Conservation (phyloP, 805 yeast genomes). For the Pichia scutulata region DNA sequence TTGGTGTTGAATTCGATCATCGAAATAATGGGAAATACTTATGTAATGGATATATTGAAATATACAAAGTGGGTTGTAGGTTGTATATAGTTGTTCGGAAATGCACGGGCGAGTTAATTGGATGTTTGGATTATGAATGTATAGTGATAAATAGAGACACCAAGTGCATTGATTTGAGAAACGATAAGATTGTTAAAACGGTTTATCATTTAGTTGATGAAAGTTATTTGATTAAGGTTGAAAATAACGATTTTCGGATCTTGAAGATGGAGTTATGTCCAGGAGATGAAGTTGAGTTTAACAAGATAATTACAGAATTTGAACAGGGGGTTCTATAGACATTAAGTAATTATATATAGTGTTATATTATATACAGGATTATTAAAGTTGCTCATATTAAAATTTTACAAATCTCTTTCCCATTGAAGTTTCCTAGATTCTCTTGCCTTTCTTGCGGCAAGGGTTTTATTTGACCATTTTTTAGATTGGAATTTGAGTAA, state of each 20-base stretch:
- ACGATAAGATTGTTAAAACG: constrained; percentile 13
- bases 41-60: constrained; percentile 19
- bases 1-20: background rate
- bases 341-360: background rate
- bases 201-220: constrained; percentile 17
- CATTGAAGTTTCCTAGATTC: constrained; percentile 19
- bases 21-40: constrained; percentile 7
- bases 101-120: constrained; percentile 14
- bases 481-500: constrained; percentile 15
- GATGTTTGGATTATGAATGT: constrained; percentile 7
- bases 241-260: constrained; percentile 13
- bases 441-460: constrained; percentile 18
- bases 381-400: too few species aligned
- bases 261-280: constrained; percentile 23
- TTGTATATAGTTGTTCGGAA: constrained; percentile 11
- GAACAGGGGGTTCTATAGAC: background rate
- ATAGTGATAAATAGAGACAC: background rate
- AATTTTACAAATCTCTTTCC: constrained; percentile 21
- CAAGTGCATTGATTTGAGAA: constrained; percentile 10
- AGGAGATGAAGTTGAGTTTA: constrained; percentile 16
- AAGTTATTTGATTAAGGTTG: constrained; percentile 16
- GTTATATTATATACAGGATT: constrained; percentile 1
- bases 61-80: constrained; percentile 13
- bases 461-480: constrained; percentile 23
- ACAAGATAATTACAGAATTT: constrained; percentile 4